phyloP scores from a whole-genome alignment of 208 protist species.

The Leishmania mexicana region DNA sequence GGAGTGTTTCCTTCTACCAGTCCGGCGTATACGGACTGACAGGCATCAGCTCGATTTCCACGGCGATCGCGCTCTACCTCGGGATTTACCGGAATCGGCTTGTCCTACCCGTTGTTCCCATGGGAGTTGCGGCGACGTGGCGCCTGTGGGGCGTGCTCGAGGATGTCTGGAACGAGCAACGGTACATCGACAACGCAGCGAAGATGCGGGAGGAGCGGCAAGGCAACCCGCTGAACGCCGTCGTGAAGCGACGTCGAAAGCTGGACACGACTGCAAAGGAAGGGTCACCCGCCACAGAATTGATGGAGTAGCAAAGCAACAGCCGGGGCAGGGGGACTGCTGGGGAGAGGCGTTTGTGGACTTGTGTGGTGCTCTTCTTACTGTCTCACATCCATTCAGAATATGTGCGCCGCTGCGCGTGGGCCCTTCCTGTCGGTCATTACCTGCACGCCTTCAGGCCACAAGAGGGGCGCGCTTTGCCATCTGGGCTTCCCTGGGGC shows the following conservation, averaged over 20 bases:
- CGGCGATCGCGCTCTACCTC: slow-evolving; percentile 61
- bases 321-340: not conserved
- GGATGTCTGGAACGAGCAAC: slow-evolving; percentile 76
- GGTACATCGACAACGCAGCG: slow-evolving; percentile 80
- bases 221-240: slow-evolving; percentile 79
- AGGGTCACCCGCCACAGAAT: slow-evolving; percentile 26
- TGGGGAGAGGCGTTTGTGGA: not conserved
- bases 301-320: slow-evolving; percentile 19
- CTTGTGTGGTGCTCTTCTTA: not conserved
- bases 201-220: slow-evolving; percentile 64
- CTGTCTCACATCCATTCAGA: too few relatives aligned
- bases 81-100: slow-evolving; percentile 73
- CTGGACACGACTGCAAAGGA: slow-evolving; percentile 34
- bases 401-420: not conserved
- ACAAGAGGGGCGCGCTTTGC: not conserved
- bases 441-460: not conserved
- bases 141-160: slow-evolving; percentile 75
- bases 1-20: slow-evolving; percentile 74
- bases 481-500: not conserved
- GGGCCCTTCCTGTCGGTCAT: not conserved
- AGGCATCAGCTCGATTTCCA: slow-evolving; percentile 58
- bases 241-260: slow-evolving; percentile 55
- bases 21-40: slow-evolving; percentile 72
- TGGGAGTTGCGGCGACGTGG: slow-evolving; percentile 66
- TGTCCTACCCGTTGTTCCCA: slow-evolving; percentile 67